Conservation (phyloP, 2,329 filamentous ascomycete genomes). For the Claviceps purpurea region DNA sequence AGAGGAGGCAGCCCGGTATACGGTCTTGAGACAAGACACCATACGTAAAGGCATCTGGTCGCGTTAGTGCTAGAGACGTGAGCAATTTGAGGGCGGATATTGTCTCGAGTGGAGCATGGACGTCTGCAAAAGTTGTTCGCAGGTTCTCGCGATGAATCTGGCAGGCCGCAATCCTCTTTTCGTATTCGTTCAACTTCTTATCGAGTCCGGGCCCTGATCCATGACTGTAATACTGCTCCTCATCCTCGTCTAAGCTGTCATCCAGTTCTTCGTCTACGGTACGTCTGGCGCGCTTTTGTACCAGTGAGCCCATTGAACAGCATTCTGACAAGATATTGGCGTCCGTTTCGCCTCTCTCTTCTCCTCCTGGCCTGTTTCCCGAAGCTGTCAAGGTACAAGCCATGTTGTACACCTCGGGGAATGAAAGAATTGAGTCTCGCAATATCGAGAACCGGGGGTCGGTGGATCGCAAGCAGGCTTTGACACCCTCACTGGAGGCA, state of each 20-base stretch:
- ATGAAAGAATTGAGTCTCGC: constrained; percentile 22
- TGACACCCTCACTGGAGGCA: constrained; percentile 13
- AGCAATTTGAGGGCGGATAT: constrained; percentile 79
- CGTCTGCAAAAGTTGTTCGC: constrained; percentile 73
- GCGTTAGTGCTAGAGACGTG: constrained; percentile 72
- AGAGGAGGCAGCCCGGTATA: constrained; percentile 78
- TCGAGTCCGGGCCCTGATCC: constrained; percentile 14
- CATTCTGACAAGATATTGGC: constrained; percentile 17
- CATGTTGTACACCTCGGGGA: constrained; percentile 26
- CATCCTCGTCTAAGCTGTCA: constrained; percentile 10
- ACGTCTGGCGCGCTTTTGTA: constrained; percentile 18
- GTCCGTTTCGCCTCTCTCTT: constrained; percentile 4
- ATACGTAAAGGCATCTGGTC: constrained; percentile 92
- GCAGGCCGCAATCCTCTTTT: constrained; percentile 69
- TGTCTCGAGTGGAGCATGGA: constrained; percentile 70
- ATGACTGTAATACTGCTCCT: constrained; percentile 14
- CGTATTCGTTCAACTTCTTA: constrained; percentile 56
- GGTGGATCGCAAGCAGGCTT: constrained; percentile 14
- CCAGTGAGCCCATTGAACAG: constrained; percentile 19
- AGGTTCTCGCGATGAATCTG: constrained; percentile 74
- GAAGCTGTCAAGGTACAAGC: constrained; percentile 19
- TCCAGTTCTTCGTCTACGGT: constrained; percentile 17
- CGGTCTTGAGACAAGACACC: constrained; percentile 84
- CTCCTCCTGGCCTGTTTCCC: constrained; percentile 8
- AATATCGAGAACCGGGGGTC: constrained; percentile 16